Percentiles rank a stretch among this genome's conserved stretches.
Evolutionary conservation across 2,329 filamentous ascomycete genomes (phyloP).

Genomic region (Aspergillus persii): DNA sequence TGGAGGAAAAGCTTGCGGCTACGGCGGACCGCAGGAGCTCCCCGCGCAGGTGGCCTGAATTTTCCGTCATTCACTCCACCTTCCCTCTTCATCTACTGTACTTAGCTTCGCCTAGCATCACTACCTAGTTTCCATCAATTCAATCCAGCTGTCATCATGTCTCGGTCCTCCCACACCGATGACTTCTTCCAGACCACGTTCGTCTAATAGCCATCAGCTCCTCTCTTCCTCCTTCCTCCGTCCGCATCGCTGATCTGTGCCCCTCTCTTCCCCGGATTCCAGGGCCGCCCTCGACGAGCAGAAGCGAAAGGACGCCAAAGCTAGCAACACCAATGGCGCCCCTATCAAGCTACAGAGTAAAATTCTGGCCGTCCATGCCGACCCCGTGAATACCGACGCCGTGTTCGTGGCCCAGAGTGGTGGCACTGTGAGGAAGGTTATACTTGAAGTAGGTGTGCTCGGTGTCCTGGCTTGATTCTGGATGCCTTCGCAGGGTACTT

Average conservation of each 20-base stretch:
- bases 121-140: not conserved
- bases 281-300: conserved; percentile 51
- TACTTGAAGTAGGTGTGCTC: conserved; percentile 69
- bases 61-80: conserved; percentile 1
- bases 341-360: conserved; percentile 83
- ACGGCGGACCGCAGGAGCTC: conserved; percentile 34
- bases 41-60: conserved; percentile 26
- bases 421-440: conserved; percentile 72
- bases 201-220: conserved; percentile 30
- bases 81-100: not conserved
- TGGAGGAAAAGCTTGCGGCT: conserved; percentile 30
- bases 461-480: conserved; percentile 10
- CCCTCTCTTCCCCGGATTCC: conserved; percentile 7
- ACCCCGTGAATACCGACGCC: conserved; percentile 61
- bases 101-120: not conserved
- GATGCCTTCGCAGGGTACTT: conserved; percentile 2
- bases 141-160: conserved; percentile 44
- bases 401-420: conserved; percentile 84
- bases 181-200: conserved; percentile 94
- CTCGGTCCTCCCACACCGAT: conserved; percentile 68
- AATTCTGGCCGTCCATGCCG: conserved; percentile 69
- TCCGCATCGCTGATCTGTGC: conserved; percentile 10
- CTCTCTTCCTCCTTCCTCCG: not conserved
- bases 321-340: conserved; percentile 78
- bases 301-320: conserved; percentile 65